These are phyloP conservation scores for Dalbergia cochinchinensis DNA, from an alignment of 306 rosid genomes.

Conservation along the genomic window DNA sequence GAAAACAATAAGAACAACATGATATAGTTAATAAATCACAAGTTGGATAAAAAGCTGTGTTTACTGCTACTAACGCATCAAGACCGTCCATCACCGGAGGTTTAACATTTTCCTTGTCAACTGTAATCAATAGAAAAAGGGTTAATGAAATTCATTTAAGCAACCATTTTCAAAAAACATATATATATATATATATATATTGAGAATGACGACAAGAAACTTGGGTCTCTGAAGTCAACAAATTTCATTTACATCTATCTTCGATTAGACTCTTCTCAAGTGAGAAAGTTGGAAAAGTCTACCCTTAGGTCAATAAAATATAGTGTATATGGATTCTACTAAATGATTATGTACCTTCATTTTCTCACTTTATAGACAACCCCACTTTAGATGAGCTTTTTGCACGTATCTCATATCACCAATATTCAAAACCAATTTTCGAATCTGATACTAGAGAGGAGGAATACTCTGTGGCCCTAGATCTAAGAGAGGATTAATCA, in stretches of 20 bases:
- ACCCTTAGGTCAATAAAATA: too few relatives aligned
- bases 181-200: not conserved
- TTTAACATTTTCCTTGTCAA: slow-evolving; percentile 66
- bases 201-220: not conserved
- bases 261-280: not conserved
- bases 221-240: not conserved
- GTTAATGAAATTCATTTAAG: slow-evolving; percentile 14
- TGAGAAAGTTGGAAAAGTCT: too few relatives aligned
- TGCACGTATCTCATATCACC: not conserved
- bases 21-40: slow-evolving; percentile 11
- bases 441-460: not conserved
- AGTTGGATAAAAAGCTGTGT: slow-evolving; percentile 35
- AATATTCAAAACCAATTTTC: not conserved
- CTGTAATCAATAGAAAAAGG: slow-evolving; percentile 49
- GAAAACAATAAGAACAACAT: not conserved
- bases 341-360: not conserved
- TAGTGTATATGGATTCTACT: too few relatives aligned
- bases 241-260: not conserved
- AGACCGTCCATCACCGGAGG: slow-evolving; percentile 84
- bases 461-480: not conserved
- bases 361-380: too few relatives aligned
- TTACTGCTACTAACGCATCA: slow-evolving; percentile 69
- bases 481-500: too few relatives aligned
- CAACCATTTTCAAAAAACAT: not conserved
- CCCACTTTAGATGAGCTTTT: not conserved